A percentile compares a stretch with the other conserved stretches of the same genome.
Conservation (phyloP, 1,284 basidiomycete species). For the Prillingera fragicola region DNA sequence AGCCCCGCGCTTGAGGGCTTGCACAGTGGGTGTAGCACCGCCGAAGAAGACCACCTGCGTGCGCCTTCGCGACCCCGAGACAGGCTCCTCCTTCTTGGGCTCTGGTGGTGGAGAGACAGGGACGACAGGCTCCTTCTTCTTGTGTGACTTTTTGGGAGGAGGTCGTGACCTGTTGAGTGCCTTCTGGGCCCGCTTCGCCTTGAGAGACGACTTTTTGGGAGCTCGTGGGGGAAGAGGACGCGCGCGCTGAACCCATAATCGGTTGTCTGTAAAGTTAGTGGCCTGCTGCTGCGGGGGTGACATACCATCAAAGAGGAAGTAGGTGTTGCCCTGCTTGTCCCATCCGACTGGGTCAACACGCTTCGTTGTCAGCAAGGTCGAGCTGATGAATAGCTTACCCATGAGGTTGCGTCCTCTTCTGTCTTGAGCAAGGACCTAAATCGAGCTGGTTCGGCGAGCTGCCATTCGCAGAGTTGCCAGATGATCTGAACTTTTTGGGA, state of each 20-base stretch:
- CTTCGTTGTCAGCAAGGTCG: slow-evolving; percentile 13
- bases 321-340: slow-evolving; percentile 53
- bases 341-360: slow-evolving; percentile 54
- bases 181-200: slow-evolving; percentile 31
- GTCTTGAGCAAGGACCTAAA: slow-evolving; percentile 51
- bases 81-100: neutral
- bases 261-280: slow-evolving; percentile 47
- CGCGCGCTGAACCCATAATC: slow-evolving; percentile 54
- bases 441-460: slow-evolving; percentile 51
- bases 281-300: neutral
- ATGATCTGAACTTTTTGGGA: slow-evolving; percentile 50
- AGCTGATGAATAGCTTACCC: slow-evolving; percentile 40
- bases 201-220: slow-evolving; percentile 34
- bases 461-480: slow-evolving; percentile 55
- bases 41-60: slow-evolving; percentile 40
- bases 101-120: slow-evolving; percentile 13
- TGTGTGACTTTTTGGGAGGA: slow-evolving; percentile 23
- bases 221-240: slow-evolving; percentile 28
- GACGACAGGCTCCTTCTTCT: slow-evolving; percentile 11
- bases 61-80: slow-evolving; percentile 29
- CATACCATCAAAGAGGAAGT: slow-evolving; percentile 54
- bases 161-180: slow-evolving; percentile 9
- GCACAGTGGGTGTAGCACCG: slow-evolving; percentile 32
- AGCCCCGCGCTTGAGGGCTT: slow-evolving; percentile 32
- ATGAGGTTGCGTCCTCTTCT: slow-evolving; percentile 51